phyloP scores from a whole-genome alignment of 2,329 filamentous ascomycete species.

The Fusarium algeriense region DNA sequence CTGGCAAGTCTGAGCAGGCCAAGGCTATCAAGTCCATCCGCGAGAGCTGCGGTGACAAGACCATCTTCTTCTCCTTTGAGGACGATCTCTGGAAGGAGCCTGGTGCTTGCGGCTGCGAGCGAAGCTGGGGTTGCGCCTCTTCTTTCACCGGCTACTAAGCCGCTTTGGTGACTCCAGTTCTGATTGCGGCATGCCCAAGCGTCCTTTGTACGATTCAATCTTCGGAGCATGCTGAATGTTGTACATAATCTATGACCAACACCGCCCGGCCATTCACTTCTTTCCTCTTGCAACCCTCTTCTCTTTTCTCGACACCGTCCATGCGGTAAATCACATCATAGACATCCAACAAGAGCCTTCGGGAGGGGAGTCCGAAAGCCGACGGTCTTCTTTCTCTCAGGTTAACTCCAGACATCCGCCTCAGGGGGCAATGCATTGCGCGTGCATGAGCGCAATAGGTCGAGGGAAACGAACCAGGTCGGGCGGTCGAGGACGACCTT shows the following conservation, averaged over 20 bases:
- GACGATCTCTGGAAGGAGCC: constrained; percentile 86
- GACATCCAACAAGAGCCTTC: constrained; percentile 23
- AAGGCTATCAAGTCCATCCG: constrained; percentile 79
- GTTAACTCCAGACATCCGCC: constrained; percentile 16
- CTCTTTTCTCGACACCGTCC: constrained; percentile 14
- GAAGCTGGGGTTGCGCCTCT: constrained; percentile 75
- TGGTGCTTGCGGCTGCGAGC: constrained; percentile 79
- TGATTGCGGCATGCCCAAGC: constrained; percentile 40
- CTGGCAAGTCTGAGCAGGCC: constrained; percentile 75
- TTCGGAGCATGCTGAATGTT: constrained; percentile 45
- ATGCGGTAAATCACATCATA: constrained; percentile 15
- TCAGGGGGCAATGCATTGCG: constrained; percentile 12
- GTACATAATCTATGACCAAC: constrained; percentile 47
- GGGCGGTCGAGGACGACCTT: constrained; percentile 34
- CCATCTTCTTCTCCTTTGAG: constrained; percentile 84
- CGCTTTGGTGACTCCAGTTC: constrained; percentile 13
- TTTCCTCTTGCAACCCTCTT: constrained; percentile 28
- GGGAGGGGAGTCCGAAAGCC: constrained; percentile 29
- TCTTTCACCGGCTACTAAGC: constrained; percentile 43
- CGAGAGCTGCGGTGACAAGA: constrained; percentile 72
- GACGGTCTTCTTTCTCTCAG: constrained; percentile 25
- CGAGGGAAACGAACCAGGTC: constrained; percentile 13
- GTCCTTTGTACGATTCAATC: constrained; percentile 32
- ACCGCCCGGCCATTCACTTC: constrained; percentile 42
- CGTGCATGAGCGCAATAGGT: neutral